These are phyloP conservation scores for Trichothecium roseum DNA, from an alignment of 2,329 filamentous ascomycete species.

Conservation along the genomic window DNA sequence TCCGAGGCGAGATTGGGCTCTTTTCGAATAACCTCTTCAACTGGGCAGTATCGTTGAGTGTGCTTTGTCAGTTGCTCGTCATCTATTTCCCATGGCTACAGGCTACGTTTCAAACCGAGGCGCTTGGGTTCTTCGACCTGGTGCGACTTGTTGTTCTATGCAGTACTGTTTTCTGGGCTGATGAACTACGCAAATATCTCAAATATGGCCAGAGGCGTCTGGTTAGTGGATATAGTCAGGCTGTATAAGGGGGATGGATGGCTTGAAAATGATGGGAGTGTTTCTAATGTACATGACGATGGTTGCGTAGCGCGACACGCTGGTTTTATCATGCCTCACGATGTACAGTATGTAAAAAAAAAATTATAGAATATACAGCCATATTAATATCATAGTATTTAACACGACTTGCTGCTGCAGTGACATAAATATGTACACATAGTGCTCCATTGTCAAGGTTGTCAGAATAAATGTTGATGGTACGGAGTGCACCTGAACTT, in stretches of 20 bases:
- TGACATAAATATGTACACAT: too few species aligned
- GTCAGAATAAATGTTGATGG: too few species aligned
- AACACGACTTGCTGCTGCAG: too few species aligned
- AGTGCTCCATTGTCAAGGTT: too few species aligned
- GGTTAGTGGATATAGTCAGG: conserved; percentile 53
- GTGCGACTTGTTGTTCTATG: conserved; percentile 62
- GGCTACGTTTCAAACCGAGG: conserved; percentile 91
- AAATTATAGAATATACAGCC: background rate
- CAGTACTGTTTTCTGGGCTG: conserved; percentile 89
- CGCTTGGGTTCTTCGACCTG: conserved; percentile 64
- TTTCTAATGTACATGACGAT: background rate
- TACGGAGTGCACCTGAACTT: too few species aligned
- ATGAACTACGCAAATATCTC: conserved; percentile 79
- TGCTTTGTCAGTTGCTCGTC: conserved; percentile 79
- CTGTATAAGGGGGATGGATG: conserved; percentile 36
- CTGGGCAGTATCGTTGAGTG: conserved; percentile 78
- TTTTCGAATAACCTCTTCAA: conserved; percentile 93
- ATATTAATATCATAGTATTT: background rate
- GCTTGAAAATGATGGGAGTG: background rate
- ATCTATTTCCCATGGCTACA: conserved; percentile 94
- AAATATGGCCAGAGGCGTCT: conserved; percentile 47
- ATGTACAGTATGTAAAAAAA: background rate
- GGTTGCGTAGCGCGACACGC: conserved; percentile 2
- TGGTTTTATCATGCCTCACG: background rate
- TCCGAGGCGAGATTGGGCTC: conserved; percentile 74